Percentiles rank a stretch among this genome's conserved stretches.
Evolutionary conservation across 1,284 basidiomycete genomes (phyloP).

Genomic region (Cryptococcus jaspeensis): DNA sequence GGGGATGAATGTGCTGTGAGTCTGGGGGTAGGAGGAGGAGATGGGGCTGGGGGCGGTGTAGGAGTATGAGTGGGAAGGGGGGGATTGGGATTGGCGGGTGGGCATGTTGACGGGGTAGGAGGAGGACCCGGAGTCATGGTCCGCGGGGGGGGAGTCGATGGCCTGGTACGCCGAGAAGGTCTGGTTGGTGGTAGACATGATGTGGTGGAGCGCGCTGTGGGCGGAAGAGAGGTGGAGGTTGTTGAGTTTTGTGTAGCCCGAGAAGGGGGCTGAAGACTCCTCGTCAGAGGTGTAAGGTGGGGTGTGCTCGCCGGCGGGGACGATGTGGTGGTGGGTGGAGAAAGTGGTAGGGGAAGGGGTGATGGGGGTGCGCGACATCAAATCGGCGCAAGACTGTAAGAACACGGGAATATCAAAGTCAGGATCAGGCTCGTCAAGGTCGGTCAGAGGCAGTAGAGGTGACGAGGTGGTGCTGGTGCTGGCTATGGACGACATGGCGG

Average conservation of each 20-base stretch:
- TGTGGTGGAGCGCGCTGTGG: not conserved
- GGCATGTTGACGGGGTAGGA: slow-evolving; percentile 46
- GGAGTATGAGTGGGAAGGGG: slow-evolving; percentile 46
- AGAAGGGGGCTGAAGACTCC: not conserved
- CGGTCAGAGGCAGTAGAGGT: not conserved
- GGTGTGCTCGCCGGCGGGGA: slow-evolving; percentile 5
- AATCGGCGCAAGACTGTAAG: slow-evolving; percentile 13
- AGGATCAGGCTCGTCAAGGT: slow-evolving; percentile 1
- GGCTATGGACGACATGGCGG: too few relatives aligned
- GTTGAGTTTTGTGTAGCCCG: not conserved
- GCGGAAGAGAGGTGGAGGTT: not conserved
- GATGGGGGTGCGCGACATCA: slow-evolving; percentile 11
- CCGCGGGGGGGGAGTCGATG: not conserved
- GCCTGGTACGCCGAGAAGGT: not conserved
- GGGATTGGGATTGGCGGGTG: slow-evolving; percentile 55
- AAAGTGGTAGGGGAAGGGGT: slow-evolving; percentile 1
- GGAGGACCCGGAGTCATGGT: not conserved
- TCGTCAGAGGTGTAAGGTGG: slow-evolving; percentile 14
- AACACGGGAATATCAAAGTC: slow-evolving; percentile 11
- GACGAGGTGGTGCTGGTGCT: too few relatives aligned
- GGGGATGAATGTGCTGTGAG: not conserved
- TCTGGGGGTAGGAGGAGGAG: slow-evolving; percentile 57
- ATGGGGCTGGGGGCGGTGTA: slow-evolving; percentile 55
- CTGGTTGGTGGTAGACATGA: slow-evolving; percentile 2
- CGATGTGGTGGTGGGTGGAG: slow-evolving; percentile 4